phyloP scores from a whole-genome alignment of 805 yeast genomes.

The Wickerhamomyces kurtzmanii region DNA sequence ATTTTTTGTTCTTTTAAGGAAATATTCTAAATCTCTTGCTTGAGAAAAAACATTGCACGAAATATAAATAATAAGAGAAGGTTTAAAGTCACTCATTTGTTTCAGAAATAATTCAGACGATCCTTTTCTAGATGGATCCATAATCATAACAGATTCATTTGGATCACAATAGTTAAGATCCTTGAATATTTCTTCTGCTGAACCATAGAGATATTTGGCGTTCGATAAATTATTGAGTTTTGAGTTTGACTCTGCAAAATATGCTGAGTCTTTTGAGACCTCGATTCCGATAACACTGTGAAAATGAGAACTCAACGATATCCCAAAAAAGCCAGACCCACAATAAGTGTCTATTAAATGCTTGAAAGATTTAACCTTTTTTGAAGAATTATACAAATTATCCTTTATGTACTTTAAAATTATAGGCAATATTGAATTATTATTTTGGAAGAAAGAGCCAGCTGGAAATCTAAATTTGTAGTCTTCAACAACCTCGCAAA shows the following conservation, averaged over 20 bases:
- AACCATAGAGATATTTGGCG: slow-evolving; percentile 76
- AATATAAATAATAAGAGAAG: slow-evolving; percentile 77
- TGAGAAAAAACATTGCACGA: slow-evolving; percentile 98
- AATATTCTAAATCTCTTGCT: slow-evolving; percentile 84
- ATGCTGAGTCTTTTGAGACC: slow-evolving; percentile 81
- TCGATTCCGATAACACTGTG: slow-evolving; percentile 85
- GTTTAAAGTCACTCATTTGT: slow-evolving; percentile 76
- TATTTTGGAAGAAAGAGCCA: slow-evolving; percentile 93
- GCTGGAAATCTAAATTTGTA: slow-evolving; percentile 82
- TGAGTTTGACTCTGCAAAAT: slow-evolving; percentile 78
- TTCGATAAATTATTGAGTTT: slow-evolving; percentile 58
- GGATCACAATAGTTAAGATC: slow-evolving; percentile 35
- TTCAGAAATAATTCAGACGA: slow-evolving; percentile 77
- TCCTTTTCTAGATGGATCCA: slow-evolving; percentile 97
- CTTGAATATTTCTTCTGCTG: slow-evolving; percentile 82
- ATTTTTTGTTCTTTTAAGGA: slow-evolving; percentile 49
- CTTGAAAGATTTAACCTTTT: slow-evolving; percentile 33
- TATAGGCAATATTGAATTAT: slow-evolving; percentile 78
- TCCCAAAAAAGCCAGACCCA: slow-evolving; percentile 89
- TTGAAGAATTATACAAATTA: slow-evolving; percentile 38
- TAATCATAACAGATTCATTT: slow-evolving; percentile 71
- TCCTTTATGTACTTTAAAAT: slow-evolving; percentile 72
- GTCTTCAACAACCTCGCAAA: slow-evolving; percentile 63
- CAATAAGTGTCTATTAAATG: slow-evolving; percentile 93
- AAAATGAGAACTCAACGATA: slow-evolving; percentile 67